phyloP scores from a whole-genome alignment of 2,329 filamentous ascomycete species.

The Fusarium torreyae region DNA sequence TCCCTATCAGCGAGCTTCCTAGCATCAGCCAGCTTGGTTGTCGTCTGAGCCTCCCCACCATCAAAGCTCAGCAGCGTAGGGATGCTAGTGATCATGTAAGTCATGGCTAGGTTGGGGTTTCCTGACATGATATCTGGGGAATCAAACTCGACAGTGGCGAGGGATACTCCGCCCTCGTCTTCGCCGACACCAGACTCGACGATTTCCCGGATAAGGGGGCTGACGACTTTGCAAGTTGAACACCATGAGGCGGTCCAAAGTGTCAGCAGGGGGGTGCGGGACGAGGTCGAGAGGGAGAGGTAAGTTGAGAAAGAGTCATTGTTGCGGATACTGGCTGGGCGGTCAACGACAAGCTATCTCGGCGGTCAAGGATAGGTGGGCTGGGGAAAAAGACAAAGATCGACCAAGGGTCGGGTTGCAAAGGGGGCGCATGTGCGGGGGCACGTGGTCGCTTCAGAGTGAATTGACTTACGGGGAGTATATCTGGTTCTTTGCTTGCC shows the following conservation, averaged over 20 bases:
- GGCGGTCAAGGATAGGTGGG: slow-evolving; percentile 18
- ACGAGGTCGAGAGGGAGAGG: slow-evolving; percentile 68
- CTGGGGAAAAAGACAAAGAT: slow-evolving; percentile 19
- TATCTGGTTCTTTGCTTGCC: slow-evolving; percentile 54
- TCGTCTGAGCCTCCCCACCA: slow-evolving; percentile 65
- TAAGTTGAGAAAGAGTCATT: slow-evolving; percentile 69
- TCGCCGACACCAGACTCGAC: slow-evolving; percentile 68
- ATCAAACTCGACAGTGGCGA: slow-evolving; percentile 70
- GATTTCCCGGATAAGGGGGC: slow-evolving; percentile 64
- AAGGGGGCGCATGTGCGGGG: slow-evolving; percentile 21
- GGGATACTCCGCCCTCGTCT: slow-evolving; percentile 69
- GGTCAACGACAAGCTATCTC: slow-evolving; percentile 30
- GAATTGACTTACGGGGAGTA: slow-evolving; percentile 54
- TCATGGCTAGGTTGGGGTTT: slow-evolving; percentile 60
- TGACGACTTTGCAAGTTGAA: slow-evolving; percentile 66
- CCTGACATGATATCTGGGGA: slow-evolving; percentile 68
- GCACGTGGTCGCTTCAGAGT: slow-evolving; percentile 29
- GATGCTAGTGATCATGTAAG: slow-evolving; percentile 71
- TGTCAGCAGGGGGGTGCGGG: slow-evolving; percentile 70
- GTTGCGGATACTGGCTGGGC: slow-evolving; percentile 65
- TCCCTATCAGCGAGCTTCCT: slow-evolving; percentile 63
- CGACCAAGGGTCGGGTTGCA: slow-evolving; percentile 42
- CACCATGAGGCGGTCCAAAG: slow-evolving; percentile 74
- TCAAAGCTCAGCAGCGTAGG: slow-evolving; percentile 73
- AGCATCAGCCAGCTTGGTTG: slow-evolving; percentile 66